Evolutionary conservation across 1,139 yeast species (phyloP), one percentile per base, ranked within the genome.

Genomic region (Hyphopichia wangnamkhiaoensis): DNA sequence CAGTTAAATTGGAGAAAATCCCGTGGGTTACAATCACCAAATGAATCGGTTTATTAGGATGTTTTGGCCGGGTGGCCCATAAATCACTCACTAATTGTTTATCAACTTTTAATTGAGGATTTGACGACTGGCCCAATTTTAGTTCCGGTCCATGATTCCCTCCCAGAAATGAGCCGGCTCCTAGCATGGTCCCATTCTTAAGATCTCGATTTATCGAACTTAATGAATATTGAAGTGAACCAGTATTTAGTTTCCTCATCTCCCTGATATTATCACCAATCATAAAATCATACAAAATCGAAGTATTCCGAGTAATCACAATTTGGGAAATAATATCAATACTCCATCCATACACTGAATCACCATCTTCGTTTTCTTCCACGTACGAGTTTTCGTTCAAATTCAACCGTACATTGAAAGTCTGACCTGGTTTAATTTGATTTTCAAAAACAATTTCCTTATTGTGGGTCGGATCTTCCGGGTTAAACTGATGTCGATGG

Each of bases 21-120:
- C 98, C 98, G 62, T 93, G 98, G 0, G 96, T 87, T 12, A 93
- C 52, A 1, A 89, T 71, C 15, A 88, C 84, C 41, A 89, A 65
- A 61, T 89, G 96, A 5, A 82, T 70, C 0, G 88, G 86, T 35
- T 64, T 60, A 4, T 58, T 47, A 5, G 71, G 67, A 6, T 68
- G 48, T 27, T 54, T 58, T 2, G 65, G 66, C 29, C 59, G 59
- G 76, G 80, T 15, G 56, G 61, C 74, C 97, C 97, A 90, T 6
- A 91, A 53, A 44, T 87, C 93, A 4, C 73, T 52, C 0, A 94
- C 84, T 37, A 76, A 82, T 37, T 67, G 58, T 41, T 76, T 74
- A 18, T 64, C 55, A 0, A 89, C 85, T 1, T 51, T 53, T 9
- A 54, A 41, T 3, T 59, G 54, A 3, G 58, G 57, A 46, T 60